Evolutionary conservation across 768 basidiomycete genomes (phyloP).

Genomic region (Lactarius trivialis): DNA sequence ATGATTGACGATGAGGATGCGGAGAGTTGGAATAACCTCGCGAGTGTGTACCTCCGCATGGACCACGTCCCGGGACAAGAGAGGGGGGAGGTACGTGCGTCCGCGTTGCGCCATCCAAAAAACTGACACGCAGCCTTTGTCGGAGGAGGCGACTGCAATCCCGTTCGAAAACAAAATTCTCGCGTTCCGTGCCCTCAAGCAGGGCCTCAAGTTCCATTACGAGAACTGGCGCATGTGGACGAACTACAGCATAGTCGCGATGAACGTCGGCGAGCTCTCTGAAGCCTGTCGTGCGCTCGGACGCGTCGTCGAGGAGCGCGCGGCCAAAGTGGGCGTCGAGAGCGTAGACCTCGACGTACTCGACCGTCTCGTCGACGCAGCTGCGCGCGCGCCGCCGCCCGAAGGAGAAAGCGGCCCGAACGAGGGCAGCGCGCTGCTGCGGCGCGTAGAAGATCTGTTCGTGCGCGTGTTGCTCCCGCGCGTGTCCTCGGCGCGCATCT

Average conservation of each 20-base stretch:
- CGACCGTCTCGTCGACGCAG: constrained; percentile 83
- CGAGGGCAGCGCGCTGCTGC: constrained; percentile 59
- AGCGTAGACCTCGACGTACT: constrained; percentile 83
- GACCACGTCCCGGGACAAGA: constrained; percentile 34
- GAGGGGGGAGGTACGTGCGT: constrained; percentile 28
- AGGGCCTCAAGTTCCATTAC: constrained; percentile 77
- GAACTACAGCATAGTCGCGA: constrained; percentile 91
- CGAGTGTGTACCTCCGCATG: constrained; percentile 87
- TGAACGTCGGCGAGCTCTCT: constrained; percentile 88
- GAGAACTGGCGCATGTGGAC: constrained; percentile 98
- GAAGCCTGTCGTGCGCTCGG: constrained; percentile 82
- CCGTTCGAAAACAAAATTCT: constrained; percentile 73
- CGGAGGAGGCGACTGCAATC: constrained; percentile 30
- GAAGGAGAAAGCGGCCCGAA: constrained; percentile 46
- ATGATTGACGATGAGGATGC: constrained; percentile 92
- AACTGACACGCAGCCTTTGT: too few relatives aligned
- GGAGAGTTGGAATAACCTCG: constrained; percentile 98
- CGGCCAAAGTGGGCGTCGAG: constrained; percentile 41
- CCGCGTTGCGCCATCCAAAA: too few relatives aligned
- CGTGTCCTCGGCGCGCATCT: constrained; percentile 71
- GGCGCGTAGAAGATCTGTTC: constrained; percentile 66
- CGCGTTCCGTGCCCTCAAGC: constrained; percentile 88
- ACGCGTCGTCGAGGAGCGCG: constrained; percentile 75
- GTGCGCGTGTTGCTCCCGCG: constrained; percentile 76
- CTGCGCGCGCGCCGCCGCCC: constrained; percentile 46